These are phyloP conservation scores for Wallacemonas sp. DNA, from an alignment of 208 protist genomes.

Conservation along the genomic window DNA sequence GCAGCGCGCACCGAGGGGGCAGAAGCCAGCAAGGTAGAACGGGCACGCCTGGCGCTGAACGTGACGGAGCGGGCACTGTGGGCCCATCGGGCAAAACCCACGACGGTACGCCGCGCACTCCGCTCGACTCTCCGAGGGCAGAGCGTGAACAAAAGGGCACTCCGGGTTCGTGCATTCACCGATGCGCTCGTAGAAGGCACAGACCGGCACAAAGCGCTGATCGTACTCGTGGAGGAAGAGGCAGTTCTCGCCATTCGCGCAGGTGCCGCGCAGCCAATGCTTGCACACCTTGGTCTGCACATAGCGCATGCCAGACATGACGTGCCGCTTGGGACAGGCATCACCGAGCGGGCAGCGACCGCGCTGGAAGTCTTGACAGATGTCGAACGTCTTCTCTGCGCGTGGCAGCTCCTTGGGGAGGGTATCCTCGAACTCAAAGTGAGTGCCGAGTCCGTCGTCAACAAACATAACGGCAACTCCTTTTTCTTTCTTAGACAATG, in stretches of 20 bases:
- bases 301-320: constrained; percentile 60
- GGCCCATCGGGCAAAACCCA: constrained; percentile 90
- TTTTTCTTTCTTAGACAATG: too few species aligned
- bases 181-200: constrained; percentile 94
- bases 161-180: constrained; percentile 97
- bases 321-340: constrained; percentile 93
- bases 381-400: constrained; percentile 79
- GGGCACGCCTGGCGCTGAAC: constrained; percentile 73
- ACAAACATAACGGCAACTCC: constrained; percentile 44
- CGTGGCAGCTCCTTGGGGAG: constrained; percentile 67
- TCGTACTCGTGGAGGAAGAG: constrained; percentile 97
- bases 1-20: constrained; percentile 93
- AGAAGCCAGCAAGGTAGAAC: constrained; percentile 95
- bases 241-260: constrained; percentile 96
- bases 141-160: constrained; percentile 94
- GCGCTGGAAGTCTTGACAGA: constrained; percentile 94
- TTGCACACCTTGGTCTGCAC: constrained; percentile 94
- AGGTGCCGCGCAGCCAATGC: constrained; percentile 96
- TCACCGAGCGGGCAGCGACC: constrained; percentile 94
- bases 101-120: constrained; percentile 88
- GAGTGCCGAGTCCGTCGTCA: constrained; percentile 54
- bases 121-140: constrained; percentile 74
- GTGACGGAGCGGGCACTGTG: constrained; percentile 90
- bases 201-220: constrained; percentile 93
- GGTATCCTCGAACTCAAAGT: constrained; percentile 74